phyloP scores from a whole-genome alignment of 768 basidiomycete genomes.

The Boletus rubescentipes region DNA sequence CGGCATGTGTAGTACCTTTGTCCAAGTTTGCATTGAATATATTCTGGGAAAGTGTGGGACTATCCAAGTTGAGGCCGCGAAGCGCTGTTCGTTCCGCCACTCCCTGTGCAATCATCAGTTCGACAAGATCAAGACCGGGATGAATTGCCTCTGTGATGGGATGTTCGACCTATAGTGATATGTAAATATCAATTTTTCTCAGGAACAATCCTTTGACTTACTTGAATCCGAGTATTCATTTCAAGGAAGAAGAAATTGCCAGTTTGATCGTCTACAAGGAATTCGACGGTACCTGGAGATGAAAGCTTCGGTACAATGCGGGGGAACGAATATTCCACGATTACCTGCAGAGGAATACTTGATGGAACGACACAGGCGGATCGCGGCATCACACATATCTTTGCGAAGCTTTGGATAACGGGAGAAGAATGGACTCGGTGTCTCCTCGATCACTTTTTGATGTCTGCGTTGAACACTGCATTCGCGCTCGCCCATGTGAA shows the following conservation, averaged over 20 bases:
- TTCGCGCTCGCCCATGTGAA: constrained; percentile 70
- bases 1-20: constrained; percentile 35
- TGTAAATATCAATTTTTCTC: background rate
- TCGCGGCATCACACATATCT: constrained; percentile 53
- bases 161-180: constrained; percentile 57
- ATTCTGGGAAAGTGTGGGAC: constrained; percentile 37
- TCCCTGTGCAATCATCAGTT: constrained; percentile 63
- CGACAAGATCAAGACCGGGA: constrained; percentile 58
- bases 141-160: constrained; percentile 58
- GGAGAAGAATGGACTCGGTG: constrained; percentile 58
- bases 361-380: constrained; percentile 46
- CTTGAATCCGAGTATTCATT: constrained; percentile 69
- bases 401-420: constrained; percentile 43
- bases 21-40: constrained; percentile 33
- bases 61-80: constrained; percentile 17
- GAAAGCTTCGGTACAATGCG: background rate
- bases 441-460: constrained; percentile 74
- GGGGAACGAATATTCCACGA: background rate
- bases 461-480: constrained; percentile 68
- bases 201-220: constrained; percentile 6
- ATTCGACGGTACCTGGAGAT: constrained; percentile 61
- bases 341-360: constrained; percentile 60
- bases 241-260: constrained; percentile 66
- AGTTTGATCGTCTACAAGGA: constrained; percentile 54
- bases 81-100: constrained; percentile 33